Evolutionary conservation across 2,329 filamentous ascomycete species (phyloP).

Genomic region (Arthrobotrys sphaeroides): DNA sequence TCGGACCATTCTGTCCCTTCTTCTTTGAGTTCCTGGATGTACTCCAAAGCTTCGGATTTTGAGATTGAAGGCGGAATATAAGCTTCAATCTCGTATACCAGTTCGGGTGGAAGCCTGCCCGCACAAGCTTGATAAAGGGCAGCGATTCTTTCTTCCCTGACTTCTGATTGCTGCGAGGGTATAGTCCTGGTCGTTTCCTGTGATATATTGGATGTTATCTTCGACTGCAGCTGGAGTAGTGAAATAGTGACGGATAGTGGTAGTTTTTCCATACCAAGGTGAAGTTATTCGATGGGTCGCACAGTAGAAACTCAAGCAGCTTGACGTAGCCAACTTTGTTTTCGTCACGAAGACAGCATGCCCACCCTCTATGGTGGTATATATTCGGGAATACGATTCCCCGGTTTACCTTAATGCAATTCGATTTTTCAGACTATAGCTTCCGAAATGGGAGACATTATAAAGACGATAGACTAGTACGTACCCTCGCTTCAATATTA

Average conservation of each 20-base stretch:
- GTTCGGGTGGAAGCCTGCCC: constrained; percentile 29
- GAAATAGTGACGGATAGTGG: background rate
- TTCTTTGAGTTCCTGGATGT: constrained; percentile 61
- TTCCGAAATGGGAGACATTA: no score
- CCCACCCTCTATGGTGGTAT: constrained; percentile 66
- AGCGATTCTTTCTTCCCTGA: background rate
- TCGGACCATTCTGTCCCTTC: constrained; percentile 58
- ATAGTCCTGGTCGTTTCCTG: background rate
- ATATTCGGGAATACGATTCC: constrained; percentile 69
- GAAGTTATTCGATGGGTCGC: constrained; percentile 64
- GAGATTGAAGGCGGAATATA: constrained; percentile 57
- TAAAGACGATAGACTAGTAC: no score
- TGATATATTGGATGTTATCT: background rate
- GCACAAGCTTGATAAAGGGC: background rate
- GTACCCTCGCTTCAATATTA: background rate
- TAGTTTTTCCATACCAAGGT: background rate
- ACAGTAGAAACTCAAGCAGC: constrained; percentile 69
- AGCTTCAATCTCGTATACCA: constrained; percentile 54
- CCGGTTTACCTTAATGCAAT: constrained; percentile 61
- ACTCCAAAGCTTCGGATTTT: constrained; percentile 60
- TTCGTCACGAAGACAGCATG: constrained; percentile 66
- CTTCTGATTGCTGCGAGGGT: constrained; percentile 1
- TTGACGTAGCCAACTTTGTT: constrained; percentile 67
- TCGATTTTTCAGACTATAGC: no score
- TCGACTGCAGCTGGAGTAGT: background rate